Evolutionary conservation across 345 rosid genomes (phyloP).

Genomic region (Excoecaria cochinchinensis): DNA sequence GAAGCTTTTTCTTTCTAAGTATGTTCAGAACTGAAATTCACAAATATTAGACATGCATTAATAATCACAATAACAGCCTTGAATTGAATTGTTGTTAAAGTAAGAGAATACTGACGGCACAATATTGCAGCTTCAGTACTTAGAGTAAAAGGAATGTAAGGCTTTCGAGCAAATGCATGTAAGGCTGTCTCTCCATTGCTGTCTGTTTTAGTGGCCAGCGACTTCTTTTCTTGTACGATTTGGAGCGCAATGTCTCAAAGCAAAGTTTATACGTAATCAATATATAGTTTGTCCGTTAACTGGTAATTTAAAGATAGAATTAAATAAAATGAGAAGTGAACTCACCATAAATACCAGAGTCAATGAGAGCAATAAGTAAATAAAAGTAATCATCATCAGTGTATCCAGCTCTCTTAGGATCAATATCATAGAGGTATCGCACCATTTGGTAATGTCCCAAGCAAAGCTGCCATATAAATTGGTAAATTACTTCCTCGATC

Average conservation of each 20-base stretch:
- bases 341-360: slow-evolving; percentile 11
- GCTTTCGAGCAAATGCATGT: slow-evolving; percentile 23
- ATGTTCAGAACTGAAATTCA: not conserved
- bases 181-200: slow-evolving; percentile 12
- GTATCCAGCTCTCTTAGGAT: not conserved
- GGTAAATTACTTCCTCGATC: not conserved
- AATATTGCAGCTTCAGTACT: not conserved
- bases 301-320: too few relatives aligned
- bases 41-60: not conserved
- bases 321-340: too few relatives aligned
- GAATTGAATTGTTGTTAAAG: too few relatives aligned
- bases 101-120: too few relatives aligned
- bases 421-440: slow-evolving; percentile 1
- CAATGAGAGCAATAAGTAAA: slow-evolving; percentile 3
- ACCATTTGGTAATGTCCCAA: slow-evolving; percentile 24
- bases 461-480: slow-evolving; percentile 17
- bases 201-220: not conserved
- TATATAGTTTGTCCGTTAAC: not conserved
- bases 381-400: not conserved
- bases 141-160: not conserved
- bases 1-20: slow-evolving; percentile 23
- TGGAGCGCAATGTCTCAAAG: slow-evolving; percentile 13
- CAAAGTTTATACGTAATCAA: too few relatives aligned
- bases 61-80: not conserved
- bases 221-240: not conserved